Base-by-base conservation (phyloP, 306 rosid species). In the Prinsepia uniflora region DNA sequence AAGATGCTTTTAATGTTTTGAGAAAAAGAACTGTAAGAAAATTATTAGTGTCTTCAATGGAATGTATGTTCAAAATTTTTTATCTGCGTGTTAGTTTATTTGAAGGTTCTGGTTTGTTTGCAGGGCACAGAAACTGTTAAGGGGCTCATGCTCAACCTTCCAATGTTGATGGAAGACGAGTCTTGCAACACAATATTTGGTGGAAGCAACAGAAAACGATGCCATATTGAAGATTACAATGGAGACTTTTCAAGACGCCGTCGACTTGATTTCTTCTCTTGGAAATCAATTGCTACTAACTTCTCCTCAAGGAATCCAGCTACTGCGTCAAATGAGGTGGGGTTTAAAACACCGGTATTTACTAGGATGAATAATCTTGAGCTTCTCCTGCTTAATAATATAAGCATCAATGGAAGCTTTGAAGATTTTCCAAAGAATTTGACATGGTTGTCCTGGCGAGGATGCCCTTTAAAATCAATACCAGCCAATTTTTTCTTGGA, bases 401-500 rank as follows among this genome's bases (percentile, higher is more conserved):
- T 48, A 58, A 8, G 36, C 36, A 30, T 30, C 36, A 30, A 30
- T 30, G 36, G 36, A 30, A 30, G 36, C 36, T 30, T 30, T 30
- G 36, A 30, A 30, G 36, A 2, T 30, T 30, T 30, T 30, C 36
- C 36, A 30, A 30, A 30, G 36, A 30, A 30, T 30, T 30, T 30
- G 36, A 30, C 14, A 39, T 59, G 43, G 43, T 20, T 59, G 34
- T 59, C n/a, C 17, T 68, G 72, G 72, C 72, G 30, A 48, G 72
- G 72, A 36, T 68, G 49, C 30, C 30, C 59, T 68, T 49, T 49
- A 10, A 49, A 68, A 3, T 49, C 17, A 30, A 4, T 48, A 52
- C 73, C 73, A 70, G 14, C 14, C 53, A 49, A 5, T 6, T 70
- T 70, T 70, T 55, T 19, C n/a, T 60, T 41, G 34, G 64, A 36